These are phyloP conservation scores for Ophiocordyceps robertsii DNA, from an alignment of 2,329 filamentous ascomycete species.

Conservation along the genomic window DNA sequence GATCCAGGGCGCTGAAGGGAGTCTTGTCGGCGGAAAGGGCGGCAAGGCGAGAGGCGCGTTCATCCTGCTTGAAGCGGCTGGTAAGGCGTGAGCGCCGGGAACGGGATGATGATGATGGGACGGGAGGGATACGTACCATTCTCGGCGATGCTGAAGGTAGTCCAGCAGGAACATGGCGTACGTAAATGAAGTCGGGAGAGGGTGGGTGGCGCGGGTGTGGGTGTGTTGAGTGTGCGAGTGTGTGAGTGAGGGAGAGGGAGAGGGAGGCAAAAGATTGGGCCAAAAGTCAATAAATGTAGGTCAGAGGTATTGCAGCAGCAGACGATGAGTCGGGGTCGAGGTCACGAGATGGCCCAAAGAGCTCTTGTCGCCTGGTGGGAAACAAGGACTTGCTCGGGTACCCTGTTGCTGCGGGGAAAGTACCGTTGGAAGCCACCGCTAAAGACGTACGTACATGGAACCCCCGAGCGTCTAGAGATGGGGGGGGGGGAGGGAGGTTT, in stretches of 20 bases:
- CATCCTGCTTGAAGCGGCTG: conserved; percentile 67
- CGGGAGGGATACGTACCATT: conserved; percentile 54
- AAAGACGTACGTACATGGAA: not conserved
- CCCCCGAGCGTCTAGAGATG: not conserved
- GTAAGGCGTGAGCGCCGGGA: not conserved
- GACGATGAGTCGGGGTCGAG: not conserved
- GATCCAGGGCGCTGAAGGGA: conserved; percentile 51
- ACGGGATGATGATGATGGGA: not conserved
- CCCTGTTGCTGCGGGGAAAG: too few relatives aligned
- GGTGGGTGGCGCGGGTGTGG: not conserved
- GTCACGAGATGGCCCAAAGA: conserved; percentile 4
- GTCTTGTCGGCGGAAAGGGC: conserved; percentile 53
- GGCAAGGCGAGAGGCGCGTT: conserved; percentile 57
- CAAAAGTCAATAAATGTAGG: not conserved
- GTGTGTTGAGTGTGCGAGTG: not conserved
- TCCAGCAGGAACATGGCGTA: conserved; percentile 28
- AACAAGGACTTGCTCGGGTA: too few relatives aligned
- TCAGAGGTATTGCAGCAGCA: not conserved
- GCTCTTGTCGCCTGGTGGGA: too few relatives aligned
- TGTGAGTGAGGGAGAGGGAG: not conserved
- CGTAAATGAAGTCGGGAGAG: not conserved
- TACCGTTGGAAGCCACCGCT: conserved; percentile 3
- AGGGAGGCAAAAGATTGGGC: not conserved
- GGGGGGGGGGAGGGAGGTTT: too few relatives aligned
- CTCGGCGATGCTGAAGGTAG: conserved; percentile 57